Conservation (phyloP, 495 filamentous ascomycete species). For the Amniculicola lignicola region DNA sequence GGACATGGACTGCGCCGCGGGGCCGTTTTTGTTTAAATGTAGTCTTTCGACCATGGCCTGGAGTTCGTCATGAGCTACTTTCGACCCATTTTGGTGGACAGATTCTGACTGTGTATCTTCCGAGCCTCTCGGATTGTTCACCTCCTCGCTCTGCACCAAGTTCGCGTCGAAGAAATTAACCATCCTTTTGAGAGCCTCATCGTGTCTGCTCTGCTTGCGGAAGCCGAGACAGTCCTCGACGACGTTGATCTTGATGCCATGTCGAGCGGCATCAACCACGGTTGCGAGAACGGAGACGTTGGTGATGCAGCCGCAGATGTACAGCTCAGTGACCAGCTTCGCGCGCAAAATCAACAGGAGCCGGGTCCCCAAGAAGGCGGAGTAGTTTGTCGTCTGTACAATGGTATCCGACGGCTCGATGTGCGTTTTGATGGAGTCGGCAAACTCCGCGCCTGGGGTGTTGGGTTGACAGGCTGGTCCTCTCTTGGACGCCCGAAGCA, state of each 20-base stretch:
- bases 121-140: constrained; percentile 45
- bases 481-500: constrained; percentile 41
- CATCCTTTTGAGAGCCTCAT: constrained; percentile 73
- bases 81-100: neutral
- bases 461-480: constrained; percentile 59
- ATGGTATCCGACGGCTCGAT: constrained; percentile 56
- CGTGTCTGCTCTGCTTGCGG: constrained; percentile 66
- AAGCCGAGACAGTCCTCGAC: constrained; percentile 90
- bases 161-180: constrained; percentile 70
- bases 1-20: neutral
- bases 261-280: constrained; percentile 80
- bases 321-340: constrained; percentile 85
- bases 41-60: constrained; percentile 12
- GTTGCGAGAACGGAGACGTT: constrained; percentile 92
- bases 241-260: constrained; percentile 80
- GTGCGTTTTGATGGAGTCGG: constrained; percentile 52
- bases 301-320: constrained; percentile 82
- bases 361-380: constrained; percentile 72
- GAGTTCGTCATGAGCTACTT: constrained; percentile 12
- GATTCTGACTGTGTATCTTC: neutral
- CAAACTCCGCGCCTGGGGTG: constrained; percentile 66
- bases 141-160: constrained; percentile 55
- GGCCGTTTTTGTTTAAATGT: constrained; percentile 7
- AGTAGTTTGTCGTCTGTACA: constrained; percentile 80
- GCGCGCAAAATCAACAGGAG: constrained; percentile 69